Conservation (phyloP, 2,329 filamentous ascomycete species). For the Cytospora leucostoma region DNA sequence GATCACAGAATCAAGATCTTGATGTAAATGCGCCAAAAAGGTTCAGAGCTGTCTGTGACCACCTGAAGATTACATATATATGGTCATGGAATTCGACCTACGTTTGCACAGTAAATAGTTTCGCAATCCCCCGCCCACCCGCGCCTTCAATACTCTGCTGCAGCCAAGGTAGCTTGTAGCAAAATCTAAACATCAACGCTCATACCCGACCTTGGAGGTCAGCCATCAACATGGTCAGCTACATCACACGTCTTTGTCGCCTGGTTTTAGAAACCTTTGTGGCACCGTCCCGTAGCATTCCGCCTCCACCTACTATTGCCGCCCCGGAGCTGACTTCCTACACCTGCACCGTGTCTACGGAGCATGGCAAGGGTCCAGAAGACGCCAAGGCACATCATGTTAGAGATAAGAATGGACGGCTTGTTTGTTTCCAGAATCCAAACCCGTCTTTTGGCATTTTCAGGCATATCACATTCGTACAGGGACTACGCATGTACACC, state of each 20-base stretch:
- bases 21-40: no score
- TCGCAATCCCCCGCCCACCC: no score
- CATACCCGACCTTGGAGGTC: no score
- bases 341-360: slow-evolving; percentile 1
- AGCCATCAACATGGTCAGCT: background rate
- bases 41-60: no score
- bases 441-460: background rate
- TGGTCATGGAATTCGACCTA: no score
- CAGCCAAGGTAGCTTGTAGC: no score
- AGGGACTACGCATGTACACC: background rate
- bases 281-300: background rate
- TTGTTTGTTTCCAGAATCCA: slow-evolving; percentile 3
- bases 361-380: background rate
- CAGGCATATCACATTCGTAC: background rate
- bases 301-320: no score
- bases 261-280: background rate
- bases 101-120: no score
- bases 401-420: background rate
- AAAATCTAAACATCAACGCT: no score
- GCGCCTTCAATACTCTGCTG: no score
- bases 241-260: slow-evolving; percentile 1
- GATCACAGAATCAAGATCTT: no score
- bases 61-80: no score
- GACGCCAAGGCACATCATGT: slow-evolving; percentile 6
- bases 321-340: background rate